These are phyloP conservation scores for Alternaria sp. DNA, from an alignment of 2,329 filamentous ascomycete species.

Conservation along the genomic window DNA sequence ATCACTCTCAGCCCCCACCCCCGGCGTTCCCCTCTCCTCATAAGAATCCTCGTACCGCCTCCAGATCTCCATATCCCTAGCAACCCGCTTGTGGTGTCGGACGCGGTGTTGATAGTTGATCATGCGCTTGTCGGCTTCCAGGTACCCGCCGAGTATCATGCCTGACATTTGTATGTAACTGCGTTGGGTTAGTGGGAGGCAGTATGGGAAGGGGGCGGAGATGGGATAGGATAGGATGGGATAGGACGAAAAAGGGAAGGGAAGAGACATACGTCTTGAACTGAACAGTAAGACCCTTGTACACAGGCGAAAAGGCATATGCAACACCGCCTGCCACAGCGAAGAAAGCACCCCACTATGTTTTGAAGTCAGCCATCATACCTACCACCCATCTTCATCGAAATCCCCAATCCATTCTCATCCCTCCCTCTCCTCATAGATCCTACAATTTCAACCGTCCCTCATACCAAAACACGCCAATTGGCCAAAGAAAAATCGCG, in stretches of 20 bases:
- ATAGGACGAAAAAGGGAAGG: not conserved
- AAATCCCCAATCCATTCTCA: too few species aligned
- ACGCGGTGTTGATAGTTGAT: slow-evolving; percentile 70
- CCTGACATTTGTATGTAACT: slow-evolving; percentile 86
- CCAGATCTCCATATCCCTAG: slow-evolving; percentile 72
- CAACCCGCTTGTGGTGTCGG: slow-evolving; percentile 67
- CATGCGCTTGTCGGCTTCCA: slow-evolving; percentile 75
- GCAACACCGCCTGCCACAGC: slow-evolving; percentile 68
- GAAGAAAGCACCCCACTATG: slow-evolving; percentile 70
- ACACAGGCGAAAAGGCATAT: slow-evolving; percentile 71
- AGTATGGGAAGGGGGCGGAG: too few species aligned
- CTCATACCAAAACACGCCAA: too few species aligned
- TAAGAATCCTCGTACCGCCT: slow-evolving; percentile 69
- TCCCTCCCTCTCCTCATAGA: too few species aligned
- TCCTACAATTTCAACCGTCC: too few species aligned
- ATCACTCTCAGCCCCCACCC: slow-evolving; percentile 43
- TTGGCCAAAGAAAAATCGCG: too few species aligned
- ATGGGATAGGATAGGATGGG: too few species aligned
- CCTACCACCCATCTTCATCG: too few species aligned
- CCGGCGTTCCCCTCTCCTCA: slow-evolving; percentile 50
- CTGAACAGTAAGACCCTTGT: slow-evolving; percentile 60
- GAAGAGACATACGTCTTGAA: slow-evolving; percentile 39
- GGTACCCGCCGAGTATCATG: slow-evolving; percentile 79
- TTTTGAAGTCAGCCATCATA: not conserved
- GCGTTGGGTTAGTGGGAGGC: not conserved